Evolutionary conservation across 2,329 filamentous ascomycete species (phyloP).

Genomic region (Fragosphaeria purpurea): DNA sequence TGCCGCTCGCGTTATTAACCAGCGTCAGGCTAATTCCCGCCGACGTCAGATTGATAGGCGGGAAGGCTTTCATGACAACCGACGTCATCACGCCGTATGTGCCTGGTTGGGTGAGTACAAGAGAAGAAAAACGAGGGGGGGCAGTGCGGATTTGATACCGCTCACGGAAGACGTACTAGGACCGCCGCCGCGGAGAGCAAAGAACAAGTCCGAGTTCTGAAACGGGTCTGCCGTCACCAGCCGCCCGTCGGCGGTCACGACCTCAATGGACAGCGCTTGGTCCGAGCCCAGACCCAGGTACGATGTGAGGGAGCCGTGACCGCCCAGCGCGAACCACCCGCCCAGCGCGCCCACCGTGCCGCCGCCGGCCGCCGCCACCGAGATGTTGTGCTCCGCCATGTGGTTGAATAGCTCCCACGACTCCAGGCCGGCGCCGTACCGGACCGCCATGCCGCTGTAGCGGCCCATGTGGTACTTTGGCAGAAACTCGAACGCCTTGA

Average conservation of each 20-base stretch:
- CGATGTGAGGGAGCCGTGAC: slow-evolving; percentile 37
- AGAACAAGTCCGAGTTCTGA: slow-evolving; percentile 42
- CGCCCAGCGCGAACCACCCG: slow-evolving; percentile 41
- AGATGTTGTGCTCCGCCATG: slow-evolving; percentile 22
- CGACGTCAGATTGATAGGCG: slow-evolving; percentile 12
- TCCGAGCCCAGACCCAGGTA: slow-evolving; percentile 41
- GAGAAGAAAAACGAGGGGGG: too few relatives aligned
- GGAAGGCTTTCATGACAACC: slow-evolving; percentile 16
- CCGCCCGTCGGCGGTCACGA: slow-evolving; percentile 36
- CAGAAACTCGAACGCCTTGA: slow-evolving; percentile 31
- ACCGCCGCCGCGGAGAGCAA: slow-evolving; percentile 41
- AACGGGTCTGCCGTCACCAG: slow-evolving; percentile 34
- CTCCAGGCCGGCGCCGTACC: slow-evolving; percentile 24
- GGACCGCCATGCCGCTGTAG: slow-evolving; percentile 22
- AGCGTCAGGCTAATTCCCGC: slow-evolving; percentile 13
- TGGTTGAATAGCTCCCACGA: slow-evolving; percentile 25
- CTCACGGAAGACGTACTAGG: neutral
- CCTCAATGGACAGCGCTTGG: slow-evolving; percentile 37
- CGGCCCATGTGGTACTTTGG: slow-evolving; percentile 19
- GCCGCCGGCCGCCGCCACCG: slow-evolving; percentile 22
- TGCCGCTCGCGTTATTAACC: neutral
- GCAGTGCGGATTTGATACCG: too few relatives aligned
- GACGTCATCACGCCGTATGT: slow-evolving; percentile 18
- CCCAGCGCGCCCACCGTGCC: slow-evolving; percentile 32
- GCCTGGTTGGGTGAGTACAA: slow-evolving; percentile 7